Conservation (phyloP, 345 rosid species). For the Gossypium australe region DNA sequence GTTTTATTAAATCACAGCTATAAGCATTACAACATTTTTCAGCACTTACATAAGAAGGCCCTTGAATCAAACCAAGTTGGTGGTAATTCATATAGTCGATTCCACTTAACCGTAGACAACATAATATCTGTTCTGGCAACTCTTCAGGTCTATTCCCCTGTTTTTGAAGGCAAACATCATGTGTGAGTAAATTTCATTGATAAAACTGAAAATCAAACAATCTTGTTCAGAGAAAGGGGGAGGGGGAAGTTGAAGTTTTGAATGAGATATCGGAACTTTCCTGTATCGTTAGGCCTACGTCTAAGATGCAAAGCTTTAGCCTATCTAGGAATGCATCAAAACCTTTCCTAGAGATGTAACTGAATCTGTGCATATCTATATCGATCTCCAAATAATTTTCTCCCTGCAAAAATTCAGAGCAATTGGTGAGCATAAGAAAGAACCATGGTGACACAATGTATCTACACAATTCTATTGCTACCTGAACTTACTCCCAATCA, state of each 20-base stretch:
- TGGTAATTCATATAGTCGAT: slow-evolving; percentile 69
- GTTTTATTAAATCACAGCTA: slow-evolving; percentile 16
- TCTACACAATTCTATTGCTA: not conserved
- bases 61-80: slow-evolving; percentile 50
- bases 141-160: slow-evolving; percentile 93
- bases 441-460: not conserved
- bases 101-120: slow-evolving; percentile 70
- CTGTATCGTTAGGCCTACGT: slow-evolving; percentile 96
- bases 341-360: slow-evolving; percentile 90
- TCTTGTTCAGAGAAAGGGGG: not conserved
- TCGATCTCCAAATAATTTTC: slow-evolving; percentile 87
- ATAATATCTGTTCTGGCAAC: slow-evolving; percentile 85
- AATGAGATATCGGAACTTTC: slow-evolving; percentile 21
- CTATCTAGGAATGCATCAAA: slow-evolving; percentile 76
- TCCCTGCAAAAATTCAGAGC: slow-evolving; percentile 44
- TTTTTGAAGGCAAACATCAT: slow-evolving; percentile 14
- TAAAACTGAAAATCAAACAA: slow-evolving; percentile 4
- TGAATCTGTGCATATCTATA: slow-evolving; percentile 93
- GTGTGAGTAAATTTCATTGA: not conserved
- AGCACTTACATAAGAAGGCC: slow-evolving; percentile 25
- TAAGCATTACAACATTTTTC: slow-evolving; percentile 18
- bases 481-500: not conserved
- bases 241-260: not conserved
- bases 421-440: not conserved
- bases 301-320: slow-evolving; percentile 67